Evolutionary conservation across 116 monocot genomes (phyloP).

Genomic region (Papilionanthe hybrid): DNA sequence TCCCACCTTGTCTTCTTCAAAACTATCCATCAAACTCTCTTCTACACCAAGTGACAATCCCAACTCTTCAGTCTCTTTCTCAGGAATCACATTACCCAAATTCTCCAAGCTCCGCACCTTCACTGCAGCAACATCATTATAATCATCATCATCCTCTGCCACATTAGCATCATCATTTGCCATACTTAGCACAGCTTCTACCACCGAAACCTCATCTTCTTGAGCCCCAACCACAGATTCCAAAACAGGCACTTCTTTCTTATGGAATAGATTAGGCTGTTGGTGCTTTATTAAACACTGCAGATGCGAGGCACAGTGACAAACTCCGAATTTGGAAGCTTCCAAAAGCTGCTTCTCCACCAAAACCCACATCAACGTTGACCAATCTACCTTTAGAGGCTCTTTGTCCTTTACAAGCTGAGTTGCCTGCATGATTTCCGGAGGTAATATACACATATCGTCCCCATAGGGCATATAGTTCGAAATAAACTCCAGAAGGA

Average conservation of each 20-base stretch:
- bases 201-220: slow-evolving; percentile 13
- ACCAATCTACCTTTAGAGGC: slow-evolving; percentile 42
- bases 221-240: slow-evolving; percentile 17
- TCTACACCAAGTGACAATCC: slow-evolving; percentile 17
- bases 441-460: slow-evolving; percentile 41
- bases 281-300: slow-evolving; percentile 37
- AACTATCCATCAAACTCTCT: slow-evolving; percentile 10
- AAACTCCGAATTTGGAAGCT: slow-evolving; percentile 20
- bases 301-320: slow-evolving; percentile 35
- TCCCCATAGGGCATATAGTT: slow-evolving; percentile 23
- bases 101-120: slow-evolving; percentile 18
- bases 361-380: slow-evolving; percentile 41
- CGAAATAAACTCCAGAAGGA: slow-evolving; percentile 11
- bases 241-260: not conserved
- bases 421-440: slow-evolving; percentile 22
- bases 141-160: slow-evolving; percentile 12
- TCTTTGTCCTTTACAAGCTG: slow-evolving; percentile 34
- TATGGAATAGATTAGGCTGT: slow-evolving; percentile 20
- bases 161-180: not conserved
- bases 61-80: slow-evolving; percentile 18
- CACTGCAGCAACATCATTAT: slow-evolving; percentile 1
- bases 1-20: slow-evolving; percentile 17
- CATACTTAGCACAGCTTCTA: not conserved
- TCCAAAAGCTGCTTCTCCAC: slow-evolving; percentile 42
- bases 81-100: slow-evolving; percentile 10